Conservation (phyloP, 768 basidiomycete species). For the Kwoniella mangroviensis region DNA sequence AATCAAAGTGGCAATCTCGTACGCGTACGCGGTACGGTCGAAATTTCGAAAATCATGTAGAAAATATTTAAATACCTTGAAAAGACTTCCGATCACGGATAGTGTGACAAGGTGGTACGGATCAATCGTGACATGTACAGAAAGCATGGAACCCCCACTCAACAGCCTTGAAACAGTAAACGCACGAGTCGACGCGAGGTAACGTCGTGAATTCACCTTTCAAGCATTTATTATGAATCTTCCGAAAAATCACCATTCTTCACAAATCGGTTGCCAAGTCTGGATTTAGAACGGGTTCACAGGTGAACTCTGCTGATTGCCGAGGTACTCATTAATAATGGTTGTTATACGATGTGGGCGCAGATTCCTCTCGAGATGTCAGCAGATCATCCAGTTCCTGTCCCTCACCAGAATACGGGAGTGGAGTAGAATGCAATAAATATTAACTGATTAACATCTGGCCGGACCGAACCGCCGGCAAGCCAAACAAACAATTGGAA, state of each 20-base stretch:
- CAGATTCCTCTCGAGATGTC: neutral
- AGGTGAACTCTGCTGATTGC: neutral
- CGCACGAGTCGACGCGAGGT: neutral
- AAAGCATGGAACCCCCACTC: neutral
- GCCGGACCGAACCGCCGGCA: conserved; percentile 14
- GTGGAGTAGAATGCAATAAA: neutral
- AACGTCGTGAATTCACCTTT: too few relatives aligned
- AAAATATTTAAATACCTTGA: too few relatives aligned
- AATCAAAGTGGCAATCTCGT: conserved; percentile 9
- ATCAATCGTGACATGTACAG: too few relatives aligned
- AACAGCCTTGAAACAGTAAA: neutral
- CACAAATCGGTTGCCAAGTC: neutral
- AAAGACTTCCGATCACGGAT: neutral
- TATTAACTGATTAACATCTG: neutral
- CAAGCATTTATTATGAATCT: too few relatives aligned
- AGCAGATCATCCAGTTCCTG: neutral
- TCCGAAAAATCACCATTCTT: too few relatives aligned
- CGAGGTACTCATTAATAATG: neutral
- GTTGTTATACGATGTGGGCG: neutral
- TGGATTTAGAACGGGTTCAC: neutral
- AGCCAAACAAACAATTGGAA: neutral
- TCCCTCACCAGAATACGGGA: neutral
- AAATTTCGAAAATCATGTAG: too few relatives aligned
- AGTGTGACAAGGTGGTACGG: too few relatives aligned
- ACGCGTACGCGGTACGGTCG: neutral